phyloP scores from a whole-genome alignment of 2,329 filamentous ascomycete genomes.

The Stemphylium vesicarium region DNA sequence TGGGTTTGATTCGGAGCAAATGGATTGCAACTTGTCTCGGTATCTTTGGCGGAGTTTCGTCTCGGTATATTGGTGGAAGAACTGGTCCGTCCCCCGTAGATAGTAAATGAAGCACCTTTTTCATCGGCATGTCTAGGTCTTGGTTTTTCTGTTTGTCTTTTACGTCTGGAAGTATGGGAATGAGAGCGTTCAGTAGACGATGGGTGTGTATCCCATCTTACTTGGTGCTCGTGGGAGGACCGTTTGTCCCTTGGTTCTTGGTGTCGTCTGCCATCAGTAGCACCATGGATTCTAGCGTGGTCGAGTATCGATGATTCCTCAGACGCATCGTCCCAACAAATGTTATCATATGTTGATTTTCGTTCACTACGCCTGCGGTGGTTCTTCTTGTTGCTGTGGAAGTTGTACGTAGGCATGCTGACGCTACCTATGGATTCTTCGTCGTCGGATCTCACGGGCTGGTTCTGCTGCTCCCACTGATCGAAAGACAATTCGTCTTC shows the following conservation, averaged over 20 bases:
- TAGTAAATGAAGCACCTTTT: neutral
- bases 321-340: neutral
- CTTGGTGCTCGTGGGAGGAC: neutral
- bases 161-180: neutral
- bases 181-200: neutral
- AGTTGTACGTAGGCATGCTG: neutral
- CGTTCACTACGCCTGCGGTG: neutral
- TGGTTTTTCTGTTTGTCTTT: neutral
- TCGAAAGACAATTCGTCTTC: neutral
- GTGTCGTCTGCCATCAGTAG: too few relatives aligned
- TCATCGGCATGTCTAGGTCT: neutral
- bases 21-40: neutral
- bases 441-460: neutral
- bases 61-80: neutral
- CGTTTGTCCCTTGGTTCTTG: neutral
- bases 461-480: conserved; percentile 5
- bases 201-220: neutral
- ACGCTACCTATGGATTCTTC: neutral
- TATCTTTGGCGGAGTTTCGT: neutral
- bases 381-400: neutral
- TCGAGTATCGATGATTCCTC: neutral
- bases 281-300: neutral
- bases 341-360: neutral
- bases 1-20: neutral
- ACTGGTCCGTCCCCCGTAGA: neutral